Conservation (phyloP, 2,329 filamentous ascomycete genomes). For the Coleophoma eucalyptorum region DNA sequence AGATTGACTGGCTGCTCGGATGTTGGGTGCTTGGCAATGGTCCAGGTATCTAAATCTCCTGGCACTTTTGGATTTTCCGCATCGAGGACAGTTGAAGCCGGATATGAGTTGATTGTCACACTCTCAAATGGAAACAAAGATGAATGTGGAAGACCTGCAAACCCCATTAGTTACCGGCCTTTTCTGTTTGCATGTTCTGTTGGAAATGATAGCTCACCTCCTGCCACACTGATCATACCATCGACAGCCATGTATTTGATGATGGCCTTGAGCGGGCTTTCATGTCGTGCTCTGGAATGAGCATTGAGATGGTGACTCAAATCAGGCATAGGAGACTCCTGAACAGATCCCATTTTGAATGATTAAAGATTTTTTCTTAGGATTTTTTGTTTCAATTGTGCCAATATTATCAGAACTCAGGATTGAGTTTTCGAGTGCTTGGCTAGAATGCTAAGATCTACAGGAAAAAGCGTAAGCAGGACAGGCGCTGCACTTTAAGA, state of each 20-base stretch:
- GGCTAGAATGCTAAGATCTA: too few species aligned
- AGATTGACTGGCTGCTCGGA: neutral
- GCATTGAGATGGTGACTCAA: slow-evolving; percentile 28
- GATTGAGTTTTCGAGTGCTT: too few species aligned
- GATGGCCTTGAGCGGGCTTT: slow-evolving; percentile 29
- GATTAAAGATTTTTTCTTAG: too few species aligned
- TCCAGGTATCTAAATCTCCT: neutral
- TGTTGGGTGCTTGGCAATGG: neutral
- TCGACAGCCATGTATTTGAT: slow-evolving; percentile 29
- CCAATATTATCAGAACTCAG: too few species aligned
- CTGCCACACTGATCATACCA: slow-evolving; percentile 22
- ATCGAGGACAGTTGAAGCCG: neutral
- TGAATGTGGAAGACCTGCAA: slow-evolving; percentile 23
- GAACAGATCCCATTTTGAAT: neutral
- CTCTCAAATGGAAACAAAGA: slow-evolving; percentile 23
- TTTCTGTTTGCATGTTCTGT: too few species aligned
- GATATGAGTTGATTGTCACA: slow-evolving; percentile 8
- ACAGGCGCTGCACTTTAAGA: too few species aligned
- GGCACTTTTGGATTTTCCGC: neutral
- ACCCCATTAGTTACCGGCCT: slow-evolving; percentile 10
- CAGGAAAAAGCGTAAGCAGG: too few species aligned
- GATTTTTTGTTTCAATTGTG: too few species aligned
- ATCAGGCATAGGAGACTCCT: slow-evolving; percentile 7
- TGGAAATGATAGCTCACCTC: neutral
- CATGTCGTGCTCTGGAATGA: slow-evolving; percentile 24